Conservation (phyloP, 176 grass and related monocot genomes). For the Tillandsia leiboldiana region DNA sequence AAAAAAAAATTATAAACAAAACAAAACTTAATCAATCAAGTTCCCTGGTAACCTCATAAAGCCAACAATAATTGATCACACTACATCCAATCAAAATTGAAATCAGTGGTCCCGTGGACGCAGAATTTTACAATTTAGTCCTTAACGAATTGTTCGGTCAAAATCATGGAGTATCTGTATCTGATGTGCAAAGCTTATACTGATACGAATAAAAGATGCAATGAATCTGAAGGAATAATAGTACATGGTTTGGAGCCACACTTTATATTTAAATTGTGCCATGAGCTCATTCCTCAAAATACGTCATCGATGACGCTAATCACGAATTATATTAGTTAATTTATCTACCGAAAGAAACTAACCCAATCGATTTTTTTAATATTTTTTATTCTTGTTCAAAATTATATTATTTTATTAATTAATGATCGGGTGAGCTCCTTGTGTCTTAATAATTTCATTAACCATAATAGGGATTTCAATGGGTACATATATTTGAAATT, state of each 20-base stretch:
- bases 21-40: not conserved
- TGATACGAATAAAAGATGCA: not conserved
- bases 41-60: not conserved
- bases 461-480: no score
- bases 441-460: no score
- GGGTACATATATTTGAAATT: no score
- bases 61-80: not conserved
- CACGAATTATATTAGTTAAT: not conserved
- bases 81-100: not conserved
- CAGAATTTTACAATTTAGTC: not conserved
- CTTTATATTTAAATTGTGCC: not conserved
- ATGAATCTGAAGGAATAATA: constrained; percentile 1
- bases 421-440: no score
- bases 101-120: not conserved
- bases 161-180: not conserved
- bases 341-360: not conserved
- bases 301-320: not conserved
- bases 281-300: not conserved
- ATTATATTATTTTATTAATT: no score
- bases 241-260: not conserved
- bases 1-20: not conserved
- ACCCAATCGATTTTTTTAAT: not conserved
- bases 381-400: not conserved
- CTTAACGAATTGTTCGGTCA: not conserved
- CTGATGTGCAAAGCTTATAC: not conserved